Evolutionary conservation across 1,139 yeast species (phyloP), one percentile per base, ranked within the genome.

Genomic region (Tardiomyces depauwii): DNA sequence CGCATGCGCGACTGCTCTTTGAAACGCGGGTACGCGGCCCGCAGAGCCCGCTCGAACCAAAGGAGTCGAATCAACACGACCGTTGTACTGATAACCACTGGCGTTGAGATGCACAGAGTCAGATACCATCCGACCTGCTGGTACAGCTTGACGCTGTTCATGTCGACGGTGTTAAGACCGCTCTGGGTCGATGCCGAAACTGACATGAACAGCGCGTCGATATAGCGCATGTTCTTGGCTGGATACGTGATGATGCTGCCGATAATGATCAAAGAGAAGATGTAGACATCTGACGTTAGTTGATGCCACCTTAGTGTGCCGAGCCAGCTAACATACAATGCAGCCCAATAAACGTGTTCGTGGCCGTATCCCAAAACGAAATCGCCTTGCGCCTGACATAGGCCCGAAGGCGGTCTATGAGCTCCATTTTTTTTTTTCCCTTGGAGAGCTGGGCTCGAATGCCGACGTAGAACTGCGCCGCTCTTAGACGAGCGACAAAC

Each of bases 21-120:
- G 18, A 95, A 85, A 46, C 74, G 73, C 48, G 73, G 78, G 53
- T 82, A 82, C 58, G 93, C 89, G 54, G 82, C 78, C 60, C 86
- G 91, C 62, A 93, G 88, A 56, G 83, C 77, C 52, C 88, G 75
- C 60, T 89, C 96, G 64, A 86, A 91, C 84, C 95, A 85, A 61
- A 84, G 86, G 42, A 91, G 68, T 45, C 97, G 73, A n/a, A 89
- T 70, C 54, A 87, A 79, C 18, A 87, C 79, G 40, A 91, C 68
- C 1, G 80, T 74, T 1, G 95, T 80, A 62, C 91, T 95, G 49
- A 93, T 87, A 60, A 84, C 83, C 21, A 91, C 86, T 0, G 97
- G 97, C 0, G 95, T 89, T 2, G 95, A 76, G 77, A 55, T 33
- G 25, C 50, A 49, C 23, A 54, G 25, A 2, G 14, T 50, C 9